Base-by-base conservation (phyloP, 1,139 yeast genomes). In the Hanseniaspora gamundiae region DNA sequence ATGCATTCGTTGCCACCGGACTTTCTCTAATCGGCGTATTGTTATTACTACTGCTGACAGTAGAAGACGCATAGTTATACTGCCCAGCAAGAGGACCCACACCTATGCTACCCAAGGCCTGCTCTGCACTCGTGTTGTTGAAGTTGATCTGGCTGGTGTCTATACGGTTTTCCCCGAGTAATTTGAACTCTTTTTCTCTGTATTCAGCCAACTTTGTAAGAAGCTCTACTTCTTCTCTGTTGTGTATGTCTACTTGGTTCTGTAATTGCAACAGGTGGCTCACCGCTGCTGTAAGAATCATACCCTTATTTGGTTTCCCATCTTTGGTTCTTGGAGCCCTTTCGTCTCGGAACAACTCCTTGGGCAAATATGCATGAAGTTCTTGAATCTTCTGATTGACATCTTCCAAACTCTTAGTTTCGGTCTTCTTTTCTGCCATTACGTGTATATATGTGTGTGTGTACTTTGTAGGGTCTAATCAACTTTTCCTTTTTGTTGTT, bases 221-320 rank as follows among this genome's bases (percentile, higher is more conserved):
- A 2, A 83, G 66, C 57, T 83, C 94, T 14, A 82, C 83, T 57
- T 86, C 95, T 49, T 74, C 75, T 43, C 88, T 69, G 62, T 86
- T 86, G 56, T 75, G 77, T 46, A 76, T 76, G 55, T 87, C 96
- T 48, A 87, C 84, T 47, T 75, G 70, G 48, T 75, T 75, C 62
- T 87, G 95, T 39, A 88, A 65, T 52, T 69, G 68, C 50, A 78
- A 79, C 44, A 88, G 78, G 57, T 86, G 88, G 53, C 86, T 95
- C 2, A 87, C 94, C 0, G 93, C 76, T 55, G 84, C 81, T 17
- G 87, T 74, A 49, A 88, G 67, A 10, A 88, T 84, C 53, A 87
- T 94, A 1, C 96, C 96, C 65, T 88, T 88, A 58, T 87, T 87
- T 1, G 96, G 96, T 14, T 81, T 81, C 3, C 94, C 95, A 55